A percentile compares a stretch with the other conserved stretches of the same genome.
phyloP scores from a whole-genome alignment of 257 asterid species.

The Voacanga thouarsii region DNA sequence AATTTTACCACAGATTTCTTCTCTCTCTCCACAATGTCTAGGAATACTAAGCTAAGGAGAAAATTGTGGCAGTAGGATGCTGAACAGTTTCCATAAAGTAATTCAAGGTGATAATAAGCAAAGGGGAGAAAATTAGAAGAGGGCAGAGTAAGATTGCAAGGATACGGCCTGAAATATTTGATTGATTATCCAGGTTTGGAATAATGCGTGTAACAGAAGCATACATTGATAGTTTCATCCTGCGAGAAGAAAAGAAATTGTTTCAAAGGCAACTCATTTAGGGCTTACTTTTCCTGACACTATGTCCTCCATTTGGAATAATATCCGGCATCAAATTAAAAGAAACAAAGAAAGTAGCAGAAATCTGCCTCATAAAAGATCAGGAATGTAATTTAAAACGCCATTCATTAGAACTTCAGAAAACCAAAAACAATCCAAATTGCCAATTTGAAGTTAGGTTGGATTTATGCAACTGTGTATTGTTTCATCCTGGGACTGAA shows the following conservation, averaged over 20 bases:
- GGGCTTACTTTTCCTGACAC: background rate
- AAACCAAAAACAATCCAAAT: background rate
- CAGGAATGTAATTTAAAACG: background rate
- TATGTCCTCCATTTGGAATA: too few species aligned
- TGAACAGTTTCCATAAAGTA: background rate
- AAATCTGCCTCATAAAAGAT: background rate
- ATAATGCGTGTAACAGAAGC: slow-evolving; percentile 80
- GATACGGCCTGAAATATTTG: slow-evolving; percentile 85
- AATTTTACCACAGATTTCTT: slow-evolving; percentile 47
- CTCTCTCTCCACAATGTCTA: slow-evolving; percentile 66
- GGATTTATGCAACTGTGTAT: background rate
- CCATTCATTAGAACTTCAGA: background rate
- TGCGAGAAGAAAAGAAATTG: slow-evolving; percentile 31
- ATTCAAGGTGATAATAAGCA: background rate
- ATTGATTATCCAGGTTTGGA: slow-evolving; percentile 61
- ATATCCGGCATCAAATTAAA: background rate
- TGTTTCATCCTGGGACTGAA: background rate
- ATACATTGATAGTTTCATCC: slow-evolving; percentile 80
- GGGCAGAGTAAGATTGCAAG: slow-evolving; percentile 26
- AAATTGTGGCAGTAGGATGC: slow-evolving; percentile 8
- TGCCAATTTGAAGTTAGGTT: background rate
- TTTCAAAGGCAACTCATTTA: slow-evolving; percentile 8
- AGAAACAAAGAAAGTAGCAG: background rate
- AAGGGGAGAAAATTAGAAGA: slow-evolving; percentile 2
- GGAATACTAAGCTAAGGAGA: slow-evolving; percentile 31